phyloP scores from a whole-genome alignment of 176 grass and related monocot genomes.

The Triticum dicoccoides region DNA sequence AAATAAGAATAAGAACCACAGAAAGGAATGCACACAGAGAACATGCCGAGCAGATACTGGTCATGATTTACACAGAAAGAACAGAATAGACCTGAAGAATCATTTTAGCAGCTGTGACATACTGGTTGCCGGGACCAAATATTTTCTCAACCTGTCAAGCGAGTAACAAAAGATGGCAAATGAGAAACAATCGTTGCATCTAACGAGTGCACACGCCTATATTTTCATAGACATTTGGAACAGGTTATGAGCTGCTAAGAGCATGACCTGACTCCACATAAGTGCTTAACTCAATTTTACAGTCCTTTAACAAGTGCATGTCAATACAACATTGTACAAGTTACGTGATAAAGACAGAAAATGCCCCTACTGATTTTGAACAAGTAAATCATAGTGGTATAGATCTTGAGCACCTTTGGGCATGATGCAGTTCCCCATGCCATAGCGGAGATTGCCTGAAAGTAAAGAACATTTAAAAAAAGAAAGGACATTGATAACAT shows the following conservation, averaged over 20 bases:
- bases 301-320: neutral
- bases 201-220: neutral
- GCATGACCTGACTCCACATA: neutral
- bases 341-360: neutral
- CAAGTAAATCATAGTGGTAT: neutral
- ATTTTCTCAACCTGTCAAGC: constrained; percentile 78
- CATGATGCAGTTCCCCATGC: constrained; percentile 88
- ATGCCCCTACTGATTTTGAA: neutral
- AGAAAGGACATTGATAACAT: constrained; percentile 19
- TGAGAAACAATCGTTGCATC: neutral
- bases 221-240: neutral
- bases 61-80: neutral
- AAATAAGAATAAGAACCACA: constrained; percentile 28
- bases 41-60: neutral
- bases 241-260: neutral
- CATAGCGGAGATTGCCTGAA: constrained; percentile 93
- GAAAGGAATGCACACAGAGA: neutral
- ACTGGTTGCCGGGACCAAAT: constrained; percentile 97
- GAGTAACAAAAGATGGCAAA: neutral
- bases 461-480: neutral
- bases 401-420: constrained; percentile 72
- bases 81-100: constrained; percentile 82
- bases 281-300: neutral
- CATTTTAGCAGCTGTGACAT: constrained; percentile 99
- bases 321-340: neutral